Evolutionary conservation across 2,329 filamentous ascomycete species (phyloP).

Genomic region (Daldinia eschscholtzii): DNA sequence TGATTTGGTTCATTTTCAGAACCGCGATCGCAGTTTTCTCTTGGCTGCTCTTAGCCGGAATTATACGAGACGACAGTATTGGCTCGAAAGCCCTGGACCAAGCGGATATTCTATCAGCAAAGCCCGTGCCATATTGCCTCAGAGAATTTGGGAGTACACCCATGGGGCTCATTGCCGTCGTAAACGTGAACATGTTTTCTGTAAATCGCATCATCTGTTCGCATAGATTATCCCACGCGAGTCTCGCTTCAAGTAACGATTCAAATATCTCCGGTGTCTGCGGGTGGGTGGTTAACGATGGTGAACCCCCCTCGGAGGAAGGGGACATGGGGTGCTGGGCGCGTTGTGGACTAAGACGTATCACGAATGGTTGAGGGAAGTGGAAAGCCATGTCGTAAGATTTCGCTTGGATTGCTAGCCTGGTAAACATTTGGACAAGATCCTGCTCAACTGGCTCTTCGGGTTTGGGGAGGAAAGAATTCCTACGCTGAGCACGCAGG

Average conservation of each 20-base stretch:
- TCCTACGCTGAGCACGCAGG: constrained; percentile 61
- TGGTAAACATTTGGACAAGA: constrained; percentile 72
- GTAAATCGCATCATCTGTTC: constrained; percentile 70
- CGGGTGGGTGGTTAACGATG: constrained; percentile 55
- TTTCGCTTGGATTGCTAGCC: constrained; percentile 74
- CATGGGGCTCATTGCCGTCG: constrained; percentile 64
- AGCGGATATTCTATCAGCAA: constrained; percentile 64
- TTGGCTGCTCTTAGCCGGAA: constrained; percentile 63
- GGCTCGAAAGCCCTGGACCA: constrained; percentile 70
- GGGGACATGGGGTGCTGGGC: constrained; percentile 57
- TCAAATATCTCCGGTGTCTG: constrained; percentile 62
- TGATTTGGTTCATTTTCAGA: constrained; percentile 72
- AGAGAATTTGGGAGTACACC: constrained; percentile 64
- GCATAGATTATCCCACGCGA: constrained; percentile 68
- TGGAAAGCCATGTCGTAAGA: constrained; percentile 78
- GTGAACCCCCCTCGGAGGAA: constrained; percentile 59
- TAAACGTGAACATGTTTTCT: constrained; percentile 64
- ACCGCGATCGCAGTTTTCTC: constrained; percentile 72
- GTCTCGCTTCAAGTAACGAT: constrained; percentile 66
- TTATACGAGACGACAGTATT: constrained; percentile 63
- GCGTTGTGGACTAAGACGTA: constrained; percentile 61
- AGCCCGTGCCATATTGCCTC: constrained; percentile 61
- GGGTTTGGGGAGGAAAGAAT: constrained; percentile 55
- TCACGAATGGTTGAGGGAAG: constrained; percentile 72
- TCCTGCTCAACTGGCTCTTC: constrained; percentile 69